Conservation (phyloP, 805 yeast species). For the Lipomyces sp. region DNA sequence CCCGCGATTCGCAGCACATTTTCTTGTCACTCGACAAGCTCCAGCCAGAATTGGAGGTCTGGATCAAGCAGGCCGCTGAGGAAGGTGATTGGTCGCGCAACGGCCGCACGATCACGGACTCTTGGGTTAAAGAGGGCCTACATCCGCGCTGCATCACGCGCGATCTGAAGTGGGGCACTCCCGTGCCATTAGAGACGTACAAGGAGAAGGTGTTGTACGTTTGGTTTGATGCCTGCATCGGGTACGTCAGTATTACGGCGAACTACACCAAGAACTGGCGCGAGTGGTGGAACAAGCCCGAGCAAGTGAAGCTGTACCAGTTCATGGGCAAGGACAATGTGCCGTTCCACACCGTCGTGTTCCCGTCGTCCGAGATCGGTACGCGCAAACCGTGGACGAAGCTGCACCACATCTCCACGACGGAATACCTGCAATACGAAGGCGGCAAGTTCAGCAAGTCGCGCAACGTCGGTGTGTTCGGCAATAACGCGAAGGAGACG, state of each 20-base stretch:
- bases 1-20: constrained; percentile 78
- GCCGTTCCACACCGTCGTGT: constrained; percentile 97
- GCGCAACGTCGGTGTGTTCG: constrained; percentile 97
- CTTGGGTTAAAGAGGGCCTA: constrained; percentile 93
- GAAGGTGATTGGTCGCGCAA: constrained; percentile 91
- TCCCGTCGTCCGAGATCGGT: constrained; percentile 91
- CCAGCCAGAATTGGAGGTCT: constrained; percentile 67
- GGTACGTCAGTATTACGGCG: constrained; percentile 94
- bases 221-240: constrained; percentile 99
- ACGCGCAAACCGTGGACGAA: constrained; percentile 86
- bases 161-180: constrained; percentile 97
- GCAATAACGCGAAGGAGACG: constrained; percentile 93
- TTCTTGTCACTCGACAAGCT: constrained; percentile 80
- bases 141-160: constrained; percentile 95
- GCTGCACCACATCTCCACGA: constrained; percentile 85
- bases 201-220: constrained; percentile 91
- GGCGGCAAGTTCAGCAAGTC: constrained; percentile 98
- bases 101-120: constrained; percentile 79
- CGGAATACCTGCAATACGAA: constrained; percentile 93
- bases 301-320: constrained; percentile 82
- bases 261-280: constrained; percentile 80
- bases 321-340: constrained; percentile 99
- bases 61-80: constrained; percentile 66
- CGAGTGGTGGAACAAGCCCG: constrained; percentile 94
- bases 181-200: constrained; percentile 86